Percentiles rank a stretch among this genome's conserved stretches.
phyloP scores from a whole-genome alignment of 805 yeast species.

The Kluyveromyces aestuarii region DNA sequence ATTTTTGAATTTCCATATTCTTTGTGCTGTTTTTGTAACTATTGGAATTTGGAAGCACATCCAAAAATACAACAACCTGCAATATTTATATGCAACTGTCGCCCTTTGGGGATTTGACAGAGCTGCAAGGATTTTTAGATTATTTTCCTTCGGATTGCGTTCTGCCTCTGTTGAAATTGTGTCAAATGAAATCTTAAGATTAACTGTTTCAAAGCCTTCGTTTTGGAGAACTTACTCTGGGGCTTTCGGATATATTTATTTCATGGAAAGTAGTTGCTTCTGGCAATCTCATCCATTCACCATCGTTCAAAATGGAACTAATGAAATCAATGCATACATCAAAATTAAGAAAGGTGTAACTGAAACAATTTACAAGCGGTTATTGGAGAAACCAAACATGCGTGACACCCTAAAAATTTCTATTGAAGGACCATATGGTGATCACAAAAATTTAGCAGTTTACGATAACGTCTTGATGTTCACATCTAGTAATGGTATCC shows the following conservation, averaged over 20 bases:
- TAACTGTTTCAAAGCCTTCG: constrained; percentile 11
- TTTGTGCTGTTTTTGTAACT: constrained; percentile 34
- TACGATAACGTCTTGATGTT: constrained; percentile 34
- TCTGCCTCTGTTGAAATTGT: constrained; percentile 26
- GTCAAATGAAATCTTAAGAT: constrained; percentile 12
- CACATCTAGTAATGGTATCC: constrained; percentile 42
- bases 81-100: constrained; percentile 40
- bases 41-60: constrained; percentile 37
- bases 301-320: constrained; percentile 30
- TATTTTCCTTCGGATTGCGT: constrained; percentile 52
- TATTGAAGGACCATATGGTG: constrained; percentile 56
- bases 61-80: constrained; percentile 37
- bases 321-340: constrained; percentile 34
- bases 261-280: constrained; percentile 38
- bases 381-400: constrained; percentile 22
- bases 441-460: constrained; percentile 26
- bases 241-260: constrained; percentile 41
- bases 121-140: constrained; percentile 41
- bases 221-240: constrained; percentile 44
- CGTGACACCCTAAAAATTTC: constrained; percentile 24
- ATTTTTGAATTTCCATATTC: constrained; percentile 34
- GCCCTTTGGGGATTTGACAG: constrained; percentile 67
- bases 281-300: constrained; percentile 68
- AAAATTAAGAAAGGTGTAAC: constrained; percentile 47
- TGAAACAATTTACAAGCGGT: constrained; percentile 28